Evolutionary conservation across 805 yeast species (phyloP), one percentile per base, ranked within the genome.

Genomic region (Sugiyamaella mastotermitis): DNA sequence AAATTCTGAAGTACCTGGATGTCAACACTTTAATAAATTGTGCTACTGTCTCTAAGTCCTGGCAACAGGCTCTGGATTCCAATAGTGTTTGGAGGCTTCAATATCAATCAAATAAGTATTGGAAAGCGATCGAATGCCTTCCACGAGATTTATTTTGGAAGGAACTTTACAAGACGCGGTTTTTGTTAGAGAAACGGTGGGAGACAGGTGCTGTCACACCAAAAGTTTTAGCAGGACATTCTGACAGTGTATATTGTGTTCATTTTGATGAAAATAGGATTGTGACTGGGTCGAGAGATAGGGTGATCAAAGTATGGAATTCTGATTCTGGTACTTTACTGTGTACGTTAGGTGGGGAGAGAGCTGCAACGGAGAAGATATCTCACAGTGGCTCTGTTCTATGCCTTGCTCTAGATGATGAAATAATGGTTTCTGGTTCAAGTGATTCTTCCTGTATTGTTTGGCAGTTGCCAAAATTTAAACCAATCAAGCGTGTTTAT

Each of bases 181-280:
- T 33, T 9, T 22, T 33, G 19, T 45, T 58, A 19, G 62, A 47
- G 17, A 36, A 37, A 22, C 43, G 52, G n/a, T 58, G 63, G 62
- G 39, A 32, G 24, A 20, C 32, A 5, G 57, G 57, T 4, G 31
- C 38, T 11, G 50, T 46, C 6, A 28, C 32, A 13, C 41, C 54
- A 3, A 40, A 27, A 16, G 40, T 46, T 6, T 42, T 60, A 19
- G 39, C 35, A 3, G 96, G 95, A 3, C 97, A 88, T 55, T 66
- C 74, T 27, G 95, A 84, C 56, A 90, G 94, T 15, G 82, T 88
- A 10, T 71, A 90, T 25, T 78, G 95, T 46, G 69, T 87, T 33
- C 86, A 83, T 55, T 83, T 80, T 60, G 79, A 78, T 45, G 76
- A 80, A 56, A 66, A 77, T 47, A 64, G 73, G 43, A 62, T 88